A percentile compares a stretch with the other conserved stretches of the same genome.
Evolutionary conservation across 2,329 filamentous ascomycete genomes (phyloP).

Genomic region (Neoarthrinium moseri): DNA sequence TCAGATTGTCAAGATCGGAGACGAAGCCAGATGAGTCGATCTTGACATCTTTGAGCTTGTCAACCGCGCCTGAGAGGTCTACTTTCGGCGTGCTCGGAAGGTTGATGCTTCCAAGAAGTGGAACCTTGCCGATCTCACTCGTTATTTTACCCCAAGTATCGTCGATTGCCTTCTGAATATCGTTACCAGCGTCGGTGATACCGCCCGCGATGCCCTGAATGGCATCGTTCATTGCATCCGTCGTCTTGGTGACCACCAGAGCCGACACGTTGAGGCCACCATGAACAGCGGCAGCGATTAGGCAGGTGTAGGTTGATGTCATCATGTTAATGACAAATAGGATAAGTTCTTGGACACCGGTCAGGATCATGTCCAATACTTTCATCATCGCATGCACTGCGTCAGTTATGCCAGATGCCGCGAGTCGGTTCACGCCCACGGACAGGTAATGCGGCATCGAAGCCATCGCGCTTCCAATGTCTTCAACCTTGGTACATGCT

Average conservation of each 20-base stretch:
- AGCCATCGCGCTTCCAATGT: conserved; percentile 90
- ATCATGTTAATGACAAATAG: conserved; percentile 92
- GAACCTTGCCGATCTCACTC: conserved; percentile 44
- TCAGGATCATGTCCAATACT: conserved; percentile 76
- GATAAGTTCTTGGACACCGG: conserved; percentile 81
- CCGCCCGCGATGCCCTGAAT: conserved; percentile 38
- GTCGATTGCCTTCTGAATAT: conserved; percentile 56
- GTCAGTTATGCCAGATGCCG: conserved; percentile 75
- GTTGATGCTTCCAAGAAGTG: conserved; percentile 46
- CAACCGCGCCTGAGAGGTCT: conserved; percentile 64
- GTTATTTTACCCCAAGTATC: conserved; percentile 53
- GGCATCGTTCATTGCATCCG: conserved; percentile 50
- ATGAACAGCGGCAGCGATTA: conserved; percentile 80
- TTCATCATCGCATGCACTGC: conserved; percentile 77
- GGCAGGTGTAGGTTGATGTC: conserved; percentile 84
- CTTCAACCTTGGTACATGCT: conserved; percentile 89
- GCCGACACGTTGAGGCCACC: conserved; percentile 71
- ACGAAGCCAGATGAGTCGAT: conserved; percentile 67
- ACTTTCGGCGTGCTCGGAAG: conserved; percentile 33
- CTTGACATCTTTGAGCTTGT: conserved; percentile 67
- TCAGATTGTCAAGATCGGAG: conserved; percentile 68
- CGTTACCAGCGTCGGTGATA: conserved; percentile 49
- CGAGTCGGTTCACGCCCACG: conserved; percentile 81
- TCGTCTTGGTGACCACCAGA: conserved; percentile 35
- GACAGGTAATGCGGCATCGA: conserved; percentile 98